phyloP scores from a whole-genome alignment of 371 early-diverging fungal genomes.

The Thermomucor indicae-seudaticae region DNA sequence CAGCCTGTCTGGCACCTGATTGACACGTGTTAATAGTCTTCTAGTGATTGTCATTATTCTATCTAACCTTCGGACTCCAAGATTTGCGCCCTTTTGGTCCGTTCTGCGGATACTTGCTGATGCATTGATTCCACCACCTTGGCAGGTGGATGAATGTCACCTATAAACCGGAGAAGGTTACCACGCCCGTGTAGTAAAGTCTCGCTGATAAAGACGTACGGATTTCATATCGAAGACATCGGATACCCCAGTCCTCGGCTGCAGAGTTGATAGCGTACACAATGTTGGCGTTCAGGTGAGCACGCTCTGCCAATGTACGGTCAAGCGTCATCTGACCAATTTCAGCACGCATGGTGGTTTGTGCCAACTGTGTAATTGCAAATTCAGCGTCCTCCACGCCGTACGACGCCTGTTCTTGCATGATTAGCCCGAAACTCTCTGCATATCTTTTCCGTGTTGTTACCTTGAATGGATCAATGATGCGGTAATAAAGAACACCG shows the following conservation, averaged over 20 bases:
- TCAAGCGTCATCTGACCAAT: slow-evolving; percentile 98
- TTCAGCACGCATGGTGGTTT: slow-evolving; percentile 98
- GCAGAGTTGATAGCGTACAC: slow-evolving; percentile 95
- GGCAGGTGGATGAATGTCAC: slow-evolving; percentile 94
- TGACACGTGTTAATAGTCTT: not conserved
- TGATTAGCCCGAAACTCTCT: too few species aligned
- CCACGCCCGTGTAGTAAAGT: too few species aligned
- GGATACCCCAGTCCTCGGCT: slow-evolving; percentile 94
- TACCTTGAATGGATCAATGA: slow-evolving; percentile 92
- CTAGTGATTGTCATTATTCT: too few species aligned
- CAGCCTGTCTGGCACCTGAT: slow-evolving; percentile 81
- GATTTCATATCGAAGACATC: slow-evolving; percentile 91
- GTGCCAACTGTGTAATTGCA: slow-evolving; percentile 94
- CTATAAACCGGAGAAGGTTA: slow-evolving; percentile 21
- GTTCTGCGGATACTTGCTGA: slow-evolving; percentile 94
- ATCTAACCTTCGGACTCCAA: slow-evolving; percentile 81
- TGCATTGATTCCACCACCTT: slow-evolving; percentile 98
- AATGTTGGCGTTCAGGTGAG: slow-evolving; percentile 88
- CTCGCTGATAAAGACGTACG: slow-evolving; percentile 30
- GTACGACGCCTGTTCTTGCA: slow-evolving; percentile 76
- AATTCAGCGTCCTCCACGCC: slow-evolving; percentile 95
- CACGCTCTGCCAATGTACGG: slow-evolving; percentile 92
- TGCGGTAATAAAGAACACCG: slow-evolving; percentile 93
- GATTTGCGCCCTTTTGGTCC: slow-evolving; percentile 95
- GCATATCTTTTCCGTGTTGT: too few species aligned